Percentiles rank a stretch among this genome's conserved stretches.
phyloP scores from a whole-genome alignment of 2,329 filamentous ascomycete species.

The Ambrosiella xylebori region DNA sequence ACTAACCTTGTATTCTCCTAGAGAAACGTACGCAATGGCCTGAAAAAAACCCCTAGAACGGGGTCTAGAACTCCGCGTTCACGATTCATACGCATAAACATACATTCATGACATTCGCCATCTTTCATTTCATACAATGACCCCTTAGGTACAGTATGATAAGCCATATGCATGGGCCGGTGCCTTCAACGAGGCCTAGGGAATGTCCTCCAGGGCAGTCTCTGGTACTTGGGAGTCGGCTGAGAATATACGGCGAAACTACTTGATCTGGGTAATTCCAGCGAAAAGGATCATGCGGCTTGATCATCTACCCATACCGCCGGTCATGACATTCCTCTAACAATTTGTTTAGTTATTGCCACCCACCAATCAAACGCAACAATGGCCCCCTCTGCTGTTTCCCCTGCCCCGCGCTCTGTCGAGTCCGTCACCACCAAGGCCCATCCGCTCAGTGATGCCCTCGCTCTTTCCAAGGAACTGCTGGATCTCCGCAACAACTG shows the following conservation, averaged over 20 bases:
- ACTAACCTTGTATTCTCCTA: not conserved
- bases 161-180: slow-evolving; percentile 40
- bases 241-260: slow-evolving; percentile 81
- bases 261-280: slow-evolving; percentile 99
- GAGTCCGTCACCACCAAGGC: slow-evolving; percentile 29
- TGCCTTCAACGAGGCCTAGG: slow-evolving; percentile 23
- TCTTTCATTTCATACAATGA: not conserved
- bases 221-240: slow-evolving; percentile 16
- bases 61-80: not conserved
- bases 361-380: slow-evolving; percentile 21
- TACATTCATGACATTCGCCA: not conserved
- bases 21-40: not conserved
- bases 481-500: slow-evolving; percentile 56
- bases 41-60: not conserved
- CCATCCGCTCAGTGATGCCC: slow-evolving; percentile 18
- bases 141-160: slow-evolving; percentile 27
- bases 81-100: not conserved
- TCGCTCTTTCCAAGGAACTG: slow-evolving; percentile 17
- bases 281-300: slow-evolving; percentile 93
- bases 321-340: not conserved
- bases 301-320: slow-evolving; percentile 20
- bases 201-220: not conserved
- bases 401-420: slow-evolving; percentile 34
- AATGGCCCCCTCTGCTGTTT: slow-evolving; percentile 63
- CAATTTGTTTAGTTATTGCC: slow-evolving; percentile 16